Conservation (phyloP, 768 basidiomycete genomes). For the Cantharellus cinnabarinus region DNA sequence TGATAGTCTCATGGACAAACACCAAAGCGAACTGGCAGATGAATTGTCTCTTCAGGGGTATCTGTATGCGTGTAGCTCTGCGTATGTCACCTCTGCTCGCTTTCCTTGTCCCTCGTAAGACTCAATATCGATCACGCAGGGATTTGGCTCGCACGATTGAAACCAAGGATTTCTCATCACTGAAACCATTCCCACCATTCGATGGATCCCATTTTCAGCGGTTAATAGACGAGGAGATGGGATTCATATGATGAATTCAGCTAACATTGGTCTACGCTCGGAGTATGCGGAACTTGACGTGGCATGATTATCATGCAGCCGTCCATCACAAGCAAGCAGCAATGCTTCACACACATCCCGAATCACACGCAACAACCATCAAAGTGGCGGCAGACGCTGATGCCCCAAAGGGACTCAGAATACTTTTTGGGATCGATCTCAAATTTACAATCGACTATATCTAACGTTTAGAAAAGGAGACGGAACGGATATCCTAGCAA, state of each 20-base stretch:
- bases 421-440: no score
- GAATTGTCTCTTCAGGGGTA: conserved; percentile 39
- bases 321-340: no score
- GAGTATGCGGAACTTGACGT: no score
- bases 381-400: no score
- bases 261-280: no score
- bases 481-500: neutral
- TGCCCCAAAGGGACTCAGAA: no score
- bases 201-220: conserved; percentile 41
- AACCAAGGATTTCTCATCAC: conserved; percentile 23
- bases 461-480: neutral
- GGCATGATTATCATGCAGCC: no score
- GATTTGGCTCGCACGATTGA: conserved; percentile 32
- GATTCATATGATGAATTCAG: conserved; percentile 25
- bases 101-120: neutral
- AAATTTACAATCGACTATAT: neutral
- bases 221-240: conserved; percentile 63
- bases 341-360: no score
- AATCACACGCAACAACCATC: no score
- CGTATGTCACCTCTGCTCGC: conserved; percentile 26
- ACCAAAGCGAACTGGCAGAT: conserved; percentile 74
- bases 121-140: neutral
- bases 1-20: conserved; percentile 71
- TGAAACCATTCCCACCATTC: conserved; percentile 45
- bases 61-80: conserved; percentile 33